Conservation (phyloP, 2,329 filamentous ascomycete genomes). For the Fusarium domesticum region DNA sequence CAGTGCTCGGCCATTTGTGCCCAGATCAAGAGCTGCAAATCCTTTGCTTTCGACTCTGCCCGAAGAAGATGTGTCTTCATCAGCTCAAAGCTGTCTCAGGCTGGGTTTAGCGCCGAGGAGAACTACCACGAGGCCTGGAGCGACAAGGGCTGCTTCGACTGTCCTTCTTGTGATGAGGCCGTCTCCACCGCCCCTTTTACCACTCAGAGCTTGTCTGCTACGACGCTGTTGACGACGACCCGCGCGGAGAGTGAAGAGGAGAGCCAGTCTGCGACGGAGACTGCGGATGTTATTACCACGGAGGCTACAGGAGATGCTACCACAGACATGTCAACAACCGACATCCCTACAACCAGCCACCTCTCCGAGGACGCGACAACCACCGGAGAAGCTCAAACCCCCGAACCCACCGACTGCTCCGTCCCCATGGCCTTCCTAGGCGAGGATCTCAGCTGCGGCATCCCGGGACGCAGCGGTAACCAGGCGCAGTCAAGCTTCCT, state of each 20-base stretch:
- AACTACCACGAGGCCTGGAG: slow-evolving; percentile 7
- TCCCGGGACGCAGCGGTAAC: slow-evolving; percentile 12
- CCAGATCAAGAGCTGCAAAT: slow-evolving; percentile 9
- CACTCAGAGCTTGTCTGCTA: background rate
- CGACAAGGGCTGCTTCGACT: slow-evolving; percentile 17
- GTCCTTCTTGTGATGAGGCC: slow-evolving; percentile 7
- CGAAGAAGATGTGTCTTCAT: slow-evolving; percentile 10
- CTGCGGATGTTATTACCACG: too few relatives aligned
- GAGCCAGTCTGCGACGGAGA: background rate
- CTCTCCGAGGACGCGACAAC: background rate
- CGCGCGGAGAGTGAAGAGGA: background rate
- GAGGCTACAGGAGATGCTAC: too few relatives aligned
- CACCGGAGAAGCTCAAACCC: slow-evolving; percentile 1
- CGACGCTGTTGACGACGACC: slow-evolving; percentile 15
- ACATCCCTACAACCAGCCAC: background rate
- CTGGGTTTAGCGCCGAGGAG: slow-evolving; percentile 4
- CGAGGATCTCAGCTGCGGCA: slow-evolving; percentile 16
- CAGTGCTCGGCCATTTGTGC: slow-evolving; percentile 15
- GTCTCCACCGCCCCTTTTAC: background rate
- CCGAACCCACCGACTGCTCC: slow-evolving; percentile 8
- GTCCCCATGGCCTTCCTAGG: slow-evolving; percentile 7
- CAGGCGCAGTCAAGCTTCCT: slow-evolving; percentile 13
- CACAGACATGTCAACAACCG: background rate
- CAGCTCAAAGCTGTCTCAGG: slow-evolving; percentile 1
- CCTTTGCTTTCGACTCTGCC: slow-evolving; percentile 10